These are phyloP conservation scores for Fusarium falciforme DNA, from an alignment of 2,329 filamentous ascomycete species.

Conservation along the genomic window DNA sequence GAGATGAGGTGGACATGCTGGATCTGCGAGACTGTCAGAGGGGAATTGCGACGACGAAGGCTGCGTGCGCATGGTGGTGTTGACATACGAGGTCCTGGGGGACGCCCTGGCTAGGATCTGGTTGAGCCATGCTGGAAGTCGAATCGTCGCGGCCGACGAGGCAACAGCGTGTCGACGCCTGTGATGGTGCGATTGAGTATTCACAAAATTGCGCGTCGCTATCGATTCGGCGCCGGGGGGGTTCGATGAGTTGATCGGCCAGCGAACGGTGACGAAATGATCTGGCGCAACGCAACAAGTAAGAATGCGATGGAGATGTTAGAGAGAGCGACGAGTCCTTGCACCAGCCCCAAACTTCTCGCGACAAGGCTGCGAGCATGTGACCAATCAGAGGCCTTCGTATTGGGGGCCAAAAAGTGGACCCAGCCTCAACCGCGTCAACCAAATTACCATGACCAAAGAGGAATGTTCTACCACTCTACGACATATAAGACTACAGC, in stretches of 20 bases:
- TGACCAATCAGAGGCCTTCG: constrained; percentile 42
- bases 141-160: constrained; percentile 36
- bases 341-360: constrained; percentile 52
- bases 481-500: not conserved
- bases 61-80: constrained; percentile 1
- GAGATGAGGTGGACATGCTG: constrained; percentile 92
- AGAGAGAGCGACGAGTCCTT: constrained; percentile 33
- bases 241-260: constrained; percentile 7
- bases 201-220: constrained; percentile 1
- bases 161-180: constrained; percentile 21
- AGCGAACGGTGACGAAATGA: constrained; percentile 27
- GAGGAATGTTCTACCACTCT: not conserved
- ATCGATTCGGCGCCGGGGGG: not conserved
- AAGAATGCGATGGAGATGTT: constrained; percentile 38
- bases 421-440: constrained; percentile 6
- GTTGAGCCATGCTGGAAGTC: constrained; percentile 52
- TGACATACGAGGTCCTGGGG: constrained; percentile 55
- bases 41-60: not conserved
- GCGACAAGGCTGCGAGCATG: constrained; percentile 48
- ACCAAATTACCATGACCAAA: not conserved
- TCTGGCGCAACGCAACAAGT: constrained; percentile 34
- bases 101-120: constrained; percentile 56
- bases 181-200: constrained; percentile 32
- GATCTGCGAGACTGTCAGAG: constrained; percentile 64
- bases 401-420: constrained; percentile 30